Conservation (phyloP, 2,329 filamentous ascomycete genomes). For the Fulvia fulva region DNA sequence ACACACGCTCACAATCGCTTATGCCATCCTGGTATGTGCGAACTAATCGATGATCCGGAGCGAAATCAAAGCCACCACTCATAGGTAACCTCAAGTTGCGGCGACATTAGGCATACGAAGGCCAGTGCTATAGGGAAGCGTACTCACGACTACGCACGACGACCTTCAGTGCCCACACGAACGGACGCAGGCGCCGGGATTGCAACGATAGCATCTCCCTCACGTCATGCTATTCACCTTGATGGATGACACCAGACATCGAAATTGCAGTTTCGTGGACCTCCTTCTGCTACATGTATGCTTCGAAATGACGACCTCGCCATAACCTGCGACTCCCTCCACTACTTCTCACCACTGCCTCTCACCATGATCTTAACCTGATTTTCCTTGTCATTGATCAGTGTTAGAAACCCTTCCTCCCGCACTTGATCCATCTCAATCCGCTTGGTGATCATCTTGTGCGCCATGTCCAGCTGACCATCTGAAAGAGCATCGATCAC, state of each 20-base stretch:
- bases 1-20: too few relatives aligned
- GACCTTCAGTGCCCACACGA: not conserved
- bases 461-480: slow-evolving; percentile 39
- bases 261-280: not conserved
- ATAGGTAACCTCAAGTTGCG: too few relatives aligned
- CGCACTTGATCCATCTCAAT: slow-evolving; percentile 46
- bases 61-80: too few relatives aligned
- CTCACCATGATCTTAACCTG: slow-evolving; percentile 48
- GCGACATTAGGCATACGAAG: too few relatives aligned
- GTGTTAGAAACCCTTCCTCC: slow-evolving; percentile 44
- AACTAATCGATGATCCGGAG: too few relatives aligned
- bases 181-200: not conserved
- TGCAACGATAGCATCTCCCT: not conserved
- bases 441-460: slow-evolving; percentile 49
- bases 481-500: slow-evolving; percentile 46
- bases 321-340: too few relatives aligned
- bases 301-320: too few relatives aligned
- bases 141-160: too few relatives aligned
- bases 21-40: too few relatives aligned
- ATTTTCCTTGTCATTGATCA: slow-evolving; percentile 49
- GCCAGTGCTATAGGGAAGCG: too few relatives aligned
- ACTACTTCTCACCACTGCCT: slow-evolving; percentile 22
- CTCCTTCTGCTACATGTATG: too few relatives aligned
- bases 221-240: not conserved
- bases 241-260: not conserved